Evolutionary conservation across 768 basidiomycete genomes (phyloP).

Genomic region (Phanerodontia chrysosporium): DNA sequence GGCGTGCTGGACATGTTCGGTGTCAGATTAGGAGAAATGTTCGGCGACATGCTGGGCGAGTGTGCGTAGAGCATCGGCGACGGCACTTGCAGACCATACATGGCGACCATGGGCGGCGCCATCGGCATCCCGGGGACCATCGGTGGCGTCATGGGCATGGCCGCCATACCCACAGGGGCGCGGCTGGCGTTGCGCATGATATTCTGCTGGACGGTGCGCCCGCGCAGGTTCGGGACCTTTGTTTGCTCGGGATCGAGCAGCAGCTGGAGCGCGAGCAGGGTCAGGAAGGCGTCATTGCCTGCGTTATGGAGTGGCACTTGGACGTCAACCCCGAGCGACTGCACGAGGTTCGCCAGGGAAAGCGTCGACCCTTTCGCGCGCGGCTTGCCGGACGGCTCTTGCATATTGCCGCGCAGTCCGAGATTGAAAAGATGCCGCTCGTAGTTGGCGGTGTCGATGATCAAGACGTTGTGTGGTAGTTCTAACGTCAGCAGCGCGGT

Average conservation of each 20-base stretch:
- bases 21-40: neutral
- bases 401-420: constrained; percentile 58
- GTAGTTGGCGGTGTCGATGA: constrained; percentile 59
- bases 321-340: constrained; percentile 45
- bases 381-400: constrained; percentile 51
- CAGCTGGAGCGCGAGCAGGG: constrained; percentile 63
- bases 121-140: constrained; percentile 15
- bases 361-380: constrained; percentile 52
- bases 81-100: constrained; percentile 2
- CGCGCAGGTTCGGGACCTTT: constrained; percentile 17
- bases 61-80: constrained; percentile 2
- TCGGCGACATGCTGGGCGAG: neutral
- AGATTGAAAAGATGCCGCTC: constrained; percentile 59
- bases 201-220: constrained; percentile 1
- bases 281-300: constrained; percentile 77
- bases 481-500: constrained; percentile 35
- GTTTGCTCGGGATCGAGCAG: constrained; percentile 55
- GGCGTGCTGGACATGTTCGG: neutral
- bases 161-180: constrained; percentile 13
- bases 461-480: constrained; percentile 68
- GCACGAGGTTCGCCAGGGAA: constrained; percentile 61
- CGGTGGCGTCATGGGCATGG: constrained; percentile 12
- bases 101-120: constrained; percentile 7
- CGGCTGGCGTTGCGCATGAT: constrained; percentile 16
- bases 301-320: constrained; percentile 57